Evolutionary conservation across 179 eudicot genomes (phyloP).

Genomic region (Spergularia azorica): DNA sequence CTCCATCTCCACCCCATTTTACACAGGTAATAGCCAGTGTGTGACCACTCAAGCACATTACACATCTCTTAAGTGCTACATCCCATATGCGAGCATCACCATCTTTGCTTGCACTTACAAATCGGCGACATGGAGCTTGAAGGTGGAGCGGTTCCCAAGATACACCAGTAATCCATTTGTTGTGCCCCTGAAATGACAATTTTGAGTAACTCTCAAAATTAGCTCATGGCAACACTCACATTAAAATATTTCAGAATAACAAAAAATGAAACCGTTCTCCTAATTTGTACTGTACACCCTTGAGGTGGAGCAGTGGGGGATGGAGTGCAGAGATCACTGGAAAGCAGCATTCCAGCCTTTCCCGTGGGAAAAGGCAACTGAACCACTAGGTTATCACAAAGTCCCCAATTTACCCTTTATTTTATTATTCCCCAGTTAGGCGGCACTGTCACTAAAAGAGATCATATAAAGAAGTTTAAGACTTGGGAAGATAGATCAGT

Average conservation of each 20-base stretch:
- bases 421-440: not conserved
- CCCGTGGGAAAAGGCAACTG: not conserved
- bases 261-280: not conserved
- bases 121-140: conserved; percentile 88
- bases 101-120: conserved; percentile 97
- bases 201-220: not conserved
- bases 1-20: conserved; percentile 98
- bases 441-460: no score
- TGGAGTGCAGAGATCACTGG: not conserved
- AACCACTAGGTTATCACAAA: not conserved
- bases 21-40: conserved; percentile 95
- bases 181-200: conserved; percentile 77
- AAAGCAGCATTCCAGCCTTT: not conserved
- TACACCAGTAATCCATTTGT: conserved; percentile 95
- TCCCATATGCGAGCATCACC: conserved; percentile 99
- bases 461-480: no score
- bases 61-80: conserved; percentile 58
- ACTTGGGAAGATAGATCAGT: no score
- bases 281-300: not conserved
- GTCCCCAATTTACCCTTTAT: not conserved
- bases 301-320: no score
- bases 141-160: conserved; percentile 99
- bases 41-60: conserved; percentile 81
- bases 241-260: not conserved
- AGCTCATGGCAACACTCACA: not conserved